A percentile compares a stretch with the other conserved stretches of the same genome.
Evolutionary conservation across 192 early-diverging fungal genomes (phyloP).

Genomic region (Dimargaris verticillata): DNA sequence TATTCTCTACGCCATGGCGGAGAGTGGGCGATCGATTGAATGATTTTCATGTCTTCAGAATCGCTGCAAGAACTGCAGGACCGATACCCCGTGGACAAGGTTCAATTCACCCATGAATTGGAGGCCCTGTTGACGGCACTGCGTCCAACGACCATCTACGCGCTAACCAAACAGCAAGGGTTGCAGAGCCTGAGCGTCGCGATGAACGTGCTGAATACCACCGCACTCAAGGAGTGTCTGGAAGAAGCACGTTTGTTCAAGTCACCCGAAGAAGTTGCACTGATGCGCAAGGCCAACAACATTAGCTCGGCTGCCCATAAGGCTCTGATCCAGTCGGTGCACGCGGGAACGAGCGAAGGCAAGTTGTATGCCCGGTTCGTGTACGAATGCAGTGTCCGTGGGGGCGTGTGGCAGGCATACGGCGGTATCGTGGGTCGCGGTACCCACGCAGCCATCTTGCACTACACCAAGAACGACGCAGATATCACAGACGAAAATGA

Average conservation of each 20-base stretch:
- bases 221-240: constrained; percentile 16
- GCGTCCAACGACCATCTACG: constrained; percentile 27
- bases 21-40: too few relatives aligned
- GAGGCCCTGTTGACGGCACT: constrained; percentile 22
- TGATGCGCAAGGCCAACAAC: constrained; percentile 60
- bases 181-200: constrained; percentile 13
- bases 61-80: constrained; percentile 32
- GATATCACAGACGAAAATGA: constrained; percentile 27
- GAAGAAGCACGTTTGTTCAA: constrained; percentile 70
- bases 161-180: constrained; percentile 23
- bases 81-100: constrained; percentile 53
- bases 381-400: constrained; percentile 46
- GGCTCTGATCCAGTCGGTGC: constrained; percentile 48
- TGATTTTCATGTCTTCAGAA: constrained; percentile 20
- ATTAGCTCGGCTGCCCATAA: constrained; percentile 67
- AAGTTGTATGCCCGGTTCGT: constrained; percentile 66
- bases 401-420: constrained; percentile 64
- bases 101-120: constrained; percentile 41
- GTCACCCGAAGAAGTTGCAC: constrained; percentile 49
- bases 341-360: constrained; percentile 47
- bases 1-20: too few relatives aligned
- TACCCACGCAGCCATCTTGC: constrained; percentile 57
- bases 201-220: constrained; percentile 16
- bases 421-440: constrained; percentile 69
- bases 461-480: constrained; percentile 65